Evolutionary conservation across 495 filamentous ascomycete species (phyloP).

Genomic region (Pseudevernia furfuracea): DNA sequence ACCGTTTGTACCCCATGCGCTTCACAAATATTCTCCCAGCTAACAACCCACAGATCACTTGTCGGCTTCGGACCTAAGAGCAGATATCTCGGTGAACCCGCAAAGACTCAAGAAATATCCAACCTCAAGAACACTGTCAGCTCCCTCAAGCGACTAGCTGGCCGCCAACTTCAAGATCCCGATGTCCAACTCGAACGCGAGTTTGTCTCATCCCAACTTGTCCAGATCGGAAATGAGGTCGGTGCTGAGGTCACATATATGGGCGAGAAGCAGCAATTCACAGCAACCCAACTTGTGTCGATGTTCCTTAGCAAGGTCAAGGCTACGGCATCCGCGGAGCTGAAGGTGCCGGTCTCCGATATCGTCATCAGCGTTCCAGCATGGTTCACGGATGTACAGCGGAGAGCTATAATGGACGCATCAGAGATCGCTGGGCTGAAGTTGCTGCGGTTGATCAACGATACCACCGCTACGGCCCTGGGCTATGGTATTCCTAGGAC

Average conservation of each 20-base stretch:
- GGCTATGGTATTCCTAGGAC: conserved; percentile 97
- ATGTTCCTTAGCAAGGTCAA: conserved; percentile 96
- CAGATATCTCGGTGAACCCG: conserved; percentile 86
- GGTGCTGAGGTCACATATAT: conserved; percentile 92
- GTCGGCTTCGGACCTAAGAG: conserved; percentile 91
- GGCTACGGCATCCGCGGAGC: conserved; percentile 74
- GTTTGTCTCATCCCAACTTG: conserved; percentile 77
- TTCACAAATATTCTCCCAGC: conserved; percentile 20
- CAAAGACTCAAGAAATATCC: conserved; percentile 98
- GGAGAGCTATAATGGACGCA: conserved; percentile 81
- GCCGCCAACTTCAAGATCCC: conserved; percentile 77
- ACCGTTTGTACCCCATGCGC: conserved; percentile 58
- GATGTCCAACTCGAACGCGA: conserved; percentile 88
- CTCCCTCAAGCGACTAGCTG: conserved; percentile 85
- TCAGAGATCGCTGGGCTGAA: conserved; percentile 92
- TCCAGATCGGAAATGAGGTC: conserved; percentile 87
- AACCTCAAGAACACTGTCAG: conserved; percentile 98
- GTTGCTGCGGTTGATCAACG: conserved; percentile 89
- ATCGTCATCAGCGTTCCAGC: conserved; percentile 88
- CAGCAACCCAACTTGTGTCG: conserved; percentile 79
- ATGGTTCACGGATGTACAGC: conserved; percentile 96
- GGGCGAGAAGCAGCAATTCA: conserved; percentile 90
- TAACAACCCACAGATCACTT: conserved; percentile 58
- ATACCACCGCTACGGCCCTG: conserved; percentile 91
- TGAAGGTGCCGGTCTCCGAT: conserved; percentile 90